Percentiles rank a stretch among this genome's conserved stretches.
These are phyloP conservation scores for Zizania latifolia DNA, from an alignment of 176 grass and related monocot genomes.

Conservation along the genomic window DNA sequence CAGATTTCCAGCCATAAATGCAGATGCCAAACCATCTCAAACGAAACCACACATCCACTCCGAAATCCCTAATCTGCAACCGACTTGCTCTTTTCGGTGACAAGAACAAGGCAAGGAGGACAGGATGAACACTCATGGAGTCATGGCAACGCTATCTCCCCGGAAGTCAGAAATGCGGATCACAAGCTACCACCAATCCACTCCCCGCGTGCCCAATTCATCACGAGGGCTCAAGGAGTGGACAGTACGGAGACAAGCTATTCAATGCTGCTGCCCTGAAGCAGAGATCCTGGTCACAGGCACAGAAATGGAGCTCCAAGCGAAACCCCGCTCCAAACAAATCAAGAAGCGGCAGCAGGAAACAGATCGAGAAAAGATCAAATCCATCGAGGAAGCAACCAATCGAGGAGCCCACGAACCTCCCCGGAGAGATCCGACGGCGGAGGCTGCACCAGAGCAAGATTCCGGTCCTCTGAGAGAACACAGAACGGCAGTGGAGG, in stretches of 20 bases:
- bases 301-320: neutral
- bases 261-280: conserved; percentile 24
- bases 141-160: neutral
- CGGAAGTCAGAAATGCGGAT: conserved; percentile 22
- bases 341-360: neutral
- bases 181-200: neutral
- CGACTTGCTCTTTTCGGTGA: neutral
- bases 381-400: conserved; percentile 6
- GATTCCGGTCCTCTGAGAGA: neutral
- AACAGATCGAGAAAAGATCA: neutral
- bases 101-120: neutral
- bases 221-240: neutral
- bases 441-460: conserved; percentile 2
- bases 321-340: neutral
- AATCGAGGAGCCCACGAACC: neutral
- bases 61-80: conserved; percentile 23
- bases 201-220: neutral
- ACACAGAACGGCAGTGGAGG: neutral
- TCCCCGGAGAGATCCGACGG: conserved; percentile 4
- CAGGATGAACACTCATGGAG: neutral
- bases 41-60: conserved; percentile 4
- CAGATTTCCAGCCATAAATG: conserved; percentile 39
- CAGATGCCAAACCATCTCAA: neutral
- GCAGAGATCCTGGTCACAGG: neutral
- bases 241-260: neutral